Evolutionary conservation across 176 grass and related monocot genomes (phyloP).

Genomic region (Miscanthus lutarioriparius): DNA sequence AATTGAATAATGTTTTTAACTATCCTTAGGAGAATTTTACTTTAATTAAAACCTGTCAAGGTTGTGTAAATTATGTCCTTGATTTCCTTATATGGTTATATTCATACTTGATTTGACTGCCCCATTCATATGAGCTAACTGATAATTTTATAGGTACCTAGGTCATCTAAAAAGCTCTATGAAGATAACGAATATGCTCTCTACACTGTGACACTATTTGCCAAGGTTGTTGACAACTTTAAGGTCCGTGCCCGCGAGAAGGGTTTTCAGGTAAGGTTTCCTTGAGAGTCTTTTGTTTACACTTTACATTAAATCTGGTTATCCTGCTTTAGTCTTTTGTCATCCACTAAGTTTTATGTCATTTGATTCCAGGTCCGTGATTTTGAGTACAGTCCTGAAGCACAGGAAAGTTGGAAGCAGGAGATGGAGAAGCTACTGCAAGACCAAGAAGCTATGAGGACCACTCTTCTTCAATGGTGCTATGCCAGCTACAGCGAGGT

Average conservation of each 20-base stretch:
- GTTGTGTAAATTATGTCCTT: background rate
- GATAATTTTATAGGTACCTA: constrained; percentile 65
- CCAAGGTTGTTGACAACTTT: constrained; percentile 88
- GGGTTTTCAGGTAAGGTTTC: constrained; percentile 78
- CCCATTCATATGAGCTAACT: constrained; percentile 28
- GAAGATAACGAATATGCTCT: constrained; percentile 92
- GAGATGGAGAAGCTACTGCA: constrained; percentile 86
- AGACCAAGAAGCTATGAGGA: constrained; percentile 84
- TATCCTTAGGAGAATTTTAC: background rate
- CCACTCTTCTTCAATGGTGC: constrained; percentile 88
- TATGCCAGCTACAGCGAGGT: constrained; percentile 99
- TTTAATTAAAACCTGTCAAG: background rate
- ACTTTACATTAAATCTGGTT: background rate
- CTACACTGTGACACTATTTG: constrained; percentile 91
- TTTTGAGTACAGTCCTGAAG: constrained; percentile 89
- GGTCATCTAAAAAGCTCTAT: constrained; percentile 73
- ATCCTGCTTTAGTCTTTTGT: background rate
- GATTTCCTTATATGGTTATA: background rate
- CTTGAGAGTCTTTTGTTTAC: background rate
- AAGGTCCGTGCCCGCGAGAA: constrained; percentile 80
- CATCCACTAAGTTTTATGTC: background rate
- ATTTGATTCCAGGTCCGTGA: constrained; percentile 72
- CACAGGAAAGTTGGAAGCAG: constrained; percentile 75
- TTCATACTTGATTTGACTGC: background rate
- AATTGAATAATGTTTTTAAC: background rate